Evolutionary conservation across 2,329 filamentous ascomycete species (phyloP), one percentile per base, ranked within the genome.

Genomic region (Lecanosticta acicola): DNA sequence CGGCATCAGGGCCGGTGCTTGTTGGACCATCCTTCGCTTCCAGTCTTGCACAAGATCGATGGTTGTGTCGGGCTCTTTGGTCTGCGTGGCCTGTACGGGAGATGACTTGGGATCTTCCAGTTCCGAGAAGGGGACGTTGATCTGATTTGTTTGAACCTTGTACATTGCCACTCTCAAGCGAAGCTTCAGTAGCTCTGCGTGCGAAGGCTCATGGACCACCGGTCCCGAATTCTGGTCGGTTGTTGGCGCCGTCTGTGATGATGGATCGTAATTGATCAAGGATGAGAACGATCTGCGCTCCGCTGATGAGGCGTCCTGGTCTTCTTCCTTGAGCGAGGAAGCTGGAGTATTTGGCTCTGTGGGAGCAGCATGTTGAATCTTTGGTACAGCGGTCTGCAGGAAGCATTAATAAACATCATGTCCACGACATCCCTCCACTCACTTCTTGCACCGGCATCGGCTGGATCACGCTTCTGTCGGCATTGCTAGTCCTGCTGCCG

Each of bases 111-210:
- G 46, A 51, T 48, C 59, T 48, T 50, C 59, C 43, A 88, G 71
- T 37, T 78, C 68, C 45, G 80, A 72, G 50, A 87, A 74, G 1
- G 84, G 81, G 20, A 85, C 73, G 46, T 77, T 70, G 43, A 80
- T 76, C 66, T 90, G 85, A 49, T 84, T 81, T 1, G 85, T 89
- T 46, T 76, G 77, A 54, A 90, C 73, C 67, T 89, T 89, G 72
- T 88, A 89, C 59, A 77, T 78, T 11, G 84, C 85, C 16, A 88
- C 76, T 20, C 78, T 74, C 13, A 90, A 77, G n/a, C 84, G 77
- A 8, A 87, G 74, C 41, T 77, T 77, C 36, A 89, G 71, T 39
- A 80, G 77, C 59, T 84, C 78, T 16, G 81, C 82, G 66, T 52
- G 43, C 8, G 56, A 59, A 20, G 41, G 78, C 77, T 46, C 42